Evolutionary conservation across 2,329 filamentous ascomycete genomes (phyloP), one percentile per base, ranked within the genome.

Genomic region (Cercospora janseana): DNA sequence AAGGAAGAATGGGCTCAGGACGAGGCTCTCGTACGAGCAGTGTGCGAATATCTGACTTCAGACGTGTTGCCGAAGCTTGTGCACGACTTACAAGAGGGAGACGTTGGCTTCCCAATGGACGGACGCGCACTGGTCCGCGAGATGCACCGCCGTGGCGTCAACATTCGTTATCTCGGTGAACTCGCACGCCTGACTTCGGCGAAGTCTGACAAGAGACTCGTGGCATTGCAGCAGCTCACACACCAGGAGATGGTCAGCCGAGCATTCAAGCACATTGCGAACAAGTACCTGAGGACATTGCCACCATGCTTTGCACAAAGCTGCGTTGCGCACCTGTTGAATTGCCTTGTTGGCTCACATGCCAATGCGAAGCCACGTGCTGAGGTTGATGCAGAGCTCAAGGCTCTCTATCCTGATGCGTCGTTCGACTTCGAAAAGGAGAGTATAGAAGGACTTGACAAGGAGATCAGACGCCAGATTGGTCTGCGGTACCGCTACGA

Each of bases 61-160:
- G 84, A 86, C 53, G 81, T 89, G 47, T 86, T 98, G 58, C 90
- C 92, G n/a, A 82, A 86, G 49, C 78, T 98, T 50, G 73, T 97
- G 51, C 83, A 86, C 55, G 92, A 98, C 63, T 80, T 98, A 51
- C 86, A 87, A 66, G 88, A 95, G 59, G 91, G 89, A 5, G 92
- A 98, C 60, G 86, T 95, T 59, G 93, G 92, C 63, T 97, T 97
- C 75, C 93, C 93, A 9, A 96, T 97, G 89, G 94, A 98, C 63
- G 93, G 93, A n/a, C 82, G 87, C 64, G 96, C 92, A 15, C 77
- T 98, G 51, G 88, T 86, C 63, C 83, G 85, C 58, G 80, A 96
- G 44, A 78, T 98, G 66, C 93, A 98, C 76, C 95, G 95, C 78
- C 88, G 92, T 32, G 93, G 93, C 72, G 91, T 98, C 75, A 98